phyloP scores from a whole-genome alignment of 2,329 filamentous ascomycete genomes.

The Phialophora tarda region DNA sequence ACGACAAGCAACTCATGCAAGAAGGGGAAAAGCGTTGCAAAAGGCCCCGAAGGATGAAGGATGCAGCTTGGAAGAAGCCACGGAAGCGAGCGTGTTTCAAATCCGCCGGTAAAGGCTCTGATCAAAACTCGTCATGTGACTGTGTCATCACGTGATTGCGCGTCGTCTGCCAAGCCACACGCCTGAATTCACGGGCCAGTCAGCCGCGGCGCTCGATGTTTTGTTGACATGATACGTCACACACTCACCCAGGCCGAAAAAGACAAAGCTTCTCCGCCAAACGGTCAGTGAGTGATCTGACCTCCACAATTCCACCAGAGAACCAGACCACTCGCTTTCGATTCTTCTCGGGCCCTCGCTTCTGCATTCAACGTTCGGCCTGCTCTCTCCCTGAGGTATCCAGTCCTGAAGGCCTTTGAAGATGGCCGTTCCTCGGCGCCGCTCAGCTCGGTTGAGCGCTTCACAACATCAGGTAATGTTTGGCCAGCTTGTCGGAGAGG shows the following conservation, averaged over 20 bases:
- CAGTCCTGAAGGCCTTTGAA: neutral
- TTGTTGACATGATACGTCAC: constrained; percentile 19
- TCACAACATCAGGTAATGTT: constrained; percentile 33
- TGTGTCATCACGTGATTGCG: constrained; percentile 16
- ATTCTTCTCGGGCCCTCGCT: neutral
- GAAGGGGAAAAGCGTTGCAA: neutral
- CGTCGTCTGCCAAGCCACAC: neutral
- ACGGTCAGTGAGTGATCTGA: constrained; percentile 5
- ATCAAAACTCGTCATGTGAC: neutral
- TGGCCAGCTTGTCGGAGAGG: constrained; percentile 14
- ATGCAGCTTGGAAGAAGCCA: neutral
- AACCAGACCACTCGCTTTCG: constrained; percentile 2
- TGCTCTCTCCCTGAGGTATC: neutral
- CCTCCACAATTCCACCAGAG: constrained; percentile 10
- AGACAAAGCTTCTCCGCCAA: constrained; percentile 19
- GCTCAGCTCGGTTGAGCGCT: constrained; percentile 38
- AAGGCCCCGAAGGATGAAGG: neutral
- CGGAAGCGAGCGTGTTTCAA: neutral
- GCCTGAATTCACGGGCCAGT: neutral
- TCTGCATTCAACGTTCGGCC: neutral
- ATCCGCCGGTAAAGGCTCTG: neutral
- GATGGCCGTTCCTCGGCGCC: constrained; percentile 36
- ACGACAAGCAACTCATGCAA: neutral
- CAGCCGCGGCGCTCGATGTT: neutral
- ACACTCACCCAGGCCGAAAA: constrained; percentile 1